Percentiles rank a stretch among this genome's conserved stretches.
Conservation (phyloP, 2,329 filamentous ascomycete species). For the Chaetomiaceae sp. region DNA sequence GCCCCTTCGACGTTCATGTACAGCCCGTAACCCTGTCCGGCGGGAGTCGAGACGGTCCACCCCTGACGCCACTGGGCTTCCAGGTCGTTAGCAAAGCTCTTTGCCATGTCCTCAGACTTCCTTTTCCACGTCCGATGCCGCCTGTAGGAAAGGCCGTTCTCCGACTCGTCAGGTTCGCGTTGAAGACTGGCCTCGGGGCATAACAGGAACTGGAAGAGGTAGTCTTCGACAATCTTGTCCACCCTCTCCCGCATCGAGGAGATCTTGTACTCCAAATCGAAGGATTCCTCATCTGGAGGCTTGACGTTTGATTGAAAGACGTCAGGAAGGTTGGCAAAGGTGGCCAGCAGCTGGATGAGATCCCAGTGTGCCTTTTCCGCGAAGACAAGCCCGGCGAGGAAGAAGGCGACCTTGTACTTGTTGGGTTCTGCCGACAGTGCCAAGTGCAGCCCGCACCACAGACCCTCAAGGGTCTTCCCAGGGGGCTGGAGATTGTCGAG, state of each 20-base stretch:
- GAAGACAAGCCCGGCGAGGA: constrained; percentile 15
- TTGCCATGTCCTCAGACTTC: background rate
- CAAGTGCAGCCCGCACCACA: constrained; percentile 18
- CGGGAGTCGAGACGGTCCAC: constrained; percentile 10
- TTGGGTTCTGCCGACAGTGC: constrained; percentile 8
- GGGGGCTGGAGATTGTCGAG: background rate
- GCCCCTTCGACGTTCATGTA: constrained; percentile 10
- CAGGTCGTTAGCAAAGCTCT: background rate
- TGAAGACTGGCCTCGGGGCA: constrained; percentile 6
- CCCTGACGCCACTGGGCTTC: background rate
- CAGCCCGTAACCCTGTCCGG: background rate
- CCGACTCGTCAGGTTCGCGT: background rate
- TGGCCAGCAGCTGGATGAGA: constrained; percentile 18
- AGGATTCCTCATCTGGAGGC: constrained; percentile 6
- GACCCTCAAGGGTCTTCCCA: background rate
- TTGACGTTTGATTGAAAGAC: background rate
- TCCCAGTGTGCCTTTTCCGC: constrained; percentile 6
- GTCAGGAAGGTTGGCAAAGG: background rate
- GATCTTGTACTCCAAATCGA: constrained; percentile 3
- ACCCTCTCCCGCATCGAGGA: background rate
- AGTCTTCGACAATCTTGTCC: background rate
- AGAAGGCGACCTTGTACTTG: constrained; percentile 17
- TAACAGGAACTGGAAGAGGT: background rate
- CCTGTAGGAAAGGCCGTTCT: background rate
- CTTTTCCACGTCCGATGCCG: background rate